Evolutionary conservation across 2,329 filamentous ascomycete genomes (phyloP).

Genomic region (Byssoonygena ceratinophila): DNA sequence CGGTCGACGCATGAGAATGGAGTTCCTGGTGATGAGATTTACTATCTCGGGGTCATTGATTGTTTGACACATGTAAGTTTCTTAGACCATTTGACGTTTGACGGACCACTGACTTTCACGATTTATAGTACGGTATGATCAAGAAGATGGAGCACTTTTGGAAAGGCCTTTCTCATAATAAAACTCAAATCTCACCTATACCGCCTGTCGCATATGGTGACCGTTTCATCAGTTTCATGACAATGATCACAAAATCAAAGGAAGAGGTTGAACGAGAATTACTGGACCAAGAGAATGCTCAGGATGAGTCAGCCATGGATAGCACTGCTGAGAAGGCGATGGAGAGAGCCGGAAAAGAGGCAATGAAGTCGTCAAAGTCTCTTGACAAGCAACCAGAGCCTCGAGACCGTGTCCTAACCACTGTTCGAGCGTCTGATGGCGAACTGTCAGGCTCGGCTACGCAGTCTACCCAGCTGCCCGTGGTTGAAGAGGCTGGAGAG

Average conservation of each 20-base stretch:
- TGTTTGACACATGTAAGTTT: conserved; percentile 84
- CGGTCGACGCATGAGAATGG: conserved; percentile 87
- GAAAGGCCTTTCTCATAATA: conserved; percentile 79
- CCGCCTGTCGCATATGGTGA: conserved; percentile 86
- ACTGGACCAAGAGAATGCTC: conserved; percentile 21
- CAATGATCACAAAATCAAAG: conserved; percentile 75
- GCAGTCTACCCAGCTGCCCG: conserved; percentile 53
- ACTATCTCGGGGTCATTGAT: conserved; percentile 97
- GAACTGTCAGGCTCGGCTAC: conserved; percentile 44
- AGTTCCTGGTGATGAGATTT: conserved; percentile 75
- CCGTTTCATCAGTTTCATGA: conserved; percentile 86
- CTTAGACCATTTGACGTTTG: too few species aligned
- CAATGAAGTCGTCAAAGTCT: conserved; percentile 29
- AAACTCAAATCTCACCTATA: conserved; percentile 81
- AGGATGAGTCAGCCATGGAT: conserved; percentile 16
- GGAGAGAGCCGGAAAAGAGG: conserved; percentile 51
- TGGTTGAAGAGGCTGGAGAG: conserved; percentile 85
- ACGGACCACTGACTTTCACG: too few species aligned
- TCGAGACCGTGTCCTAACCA: conserved; percentile 52
- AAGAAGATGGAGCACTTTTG: conserved; percentile 96
- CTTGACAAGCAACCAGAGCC: conserved; percentile 44
- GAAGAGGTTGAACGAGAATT: conserved; percentile 61
- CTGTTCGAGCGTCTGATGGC: conserved; percentile 46
- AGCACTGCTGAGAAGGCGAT: conserved; percentile 44
- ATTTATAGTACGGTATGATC: conserved; percentile 77